phyloP scores from a whole-genome alignment of 345 rosid species.

The Citropsis articulata region DNA sequence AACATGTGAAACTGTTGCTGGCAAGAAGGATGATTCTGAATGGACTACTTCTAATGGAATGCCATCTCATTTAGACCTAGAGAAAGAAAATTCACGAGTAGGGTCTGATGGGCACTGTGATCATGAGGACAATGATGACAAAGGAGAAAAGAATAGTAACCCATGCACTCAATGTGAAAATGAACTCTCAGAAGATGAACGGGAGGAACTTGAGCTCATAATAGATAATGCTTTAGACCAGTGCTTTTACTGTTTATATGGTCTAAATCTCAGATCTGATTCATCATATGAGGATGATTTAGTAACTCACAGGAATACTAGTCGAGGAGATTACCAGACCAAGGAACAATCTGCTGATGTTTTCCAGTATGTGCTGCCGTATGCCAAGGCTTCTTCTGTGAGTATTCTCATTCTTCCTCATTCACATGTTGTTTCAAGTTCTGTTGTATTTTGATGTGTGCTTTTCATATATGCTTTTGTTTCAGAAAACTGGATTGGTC shows the following conservation, averaged over 20 bases:
- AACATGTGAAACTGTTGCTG: constrained; percentile 25
- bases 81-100: constrained; percentile 20
- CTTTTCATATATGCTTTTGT: constrained; percentile 17
- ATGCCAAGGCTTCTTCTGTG: constrained; percentile 89
- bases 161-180: constrained; percentile 30
- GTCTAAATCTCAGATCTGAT: constrained; percentile 92
- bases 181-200: constrained; percentile 71
- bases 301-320: constrained; percentile 78
- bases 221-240: constrained; percentile 91
- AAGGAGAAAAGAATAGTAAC: constrained; percentile 34
- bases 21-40: constrained; percentile 39
- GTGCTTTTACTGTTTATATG: constrained; percentile 95
- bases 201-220: constrained; percentile 81
- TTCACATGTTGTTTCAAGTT: background rate
- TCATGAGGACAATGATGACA: constrained; percentile 28
- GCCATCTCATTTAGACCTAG: constrained; percentile 18
- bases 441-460: constrained; percentile 5
- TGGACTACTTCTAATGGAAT: constrained; percentile 24
- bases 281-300: constrained; percentile 86
- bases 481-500: constrained; percentile 86
- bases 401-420: constrained; percentile 39
- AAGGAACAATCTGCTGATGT: constrained; percentile 98
- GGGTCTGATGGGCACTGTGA: constrained; percentile 25
- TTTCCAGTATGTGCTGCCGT: constrained; percentile 89
- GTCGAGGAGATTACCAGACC: constrained; percentile 96